These are phyloP conservation scores for Rhizopus sp. DNA, from an alignment of 371 early-diverging fungal species.

Conservation along the genomic window DNA sequence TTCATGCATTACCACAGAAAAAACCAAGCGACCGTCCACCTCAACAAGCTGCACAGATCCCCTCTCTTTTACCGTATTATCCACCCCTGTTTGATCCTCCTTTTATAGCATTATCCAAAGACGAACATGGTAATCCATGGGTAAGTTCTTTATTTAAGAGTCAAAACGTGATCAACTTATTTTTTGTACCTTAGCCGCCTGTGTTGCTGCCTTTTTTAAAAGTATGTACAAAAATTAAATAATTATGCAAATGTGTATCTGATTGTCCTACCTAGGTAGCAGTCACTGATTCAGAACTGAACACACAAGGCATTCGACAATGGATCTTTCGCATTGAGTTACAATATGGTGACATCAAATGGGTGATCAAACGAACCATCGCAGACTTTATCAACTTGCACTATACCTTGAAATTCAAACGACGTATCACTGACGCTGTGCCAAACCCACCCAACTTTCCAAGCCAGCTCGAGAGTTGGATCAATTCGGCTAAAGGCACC, in stretches of 20 bases:
- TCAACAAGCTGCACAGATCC: not conserved
- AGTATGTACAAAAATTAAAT: constrained; percentile 26
- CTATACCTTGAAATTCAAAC: constrained; percentile 56
- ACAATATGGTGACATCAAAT: constrained; percentile 79
- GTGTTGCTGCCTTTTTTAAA: constrained; percentile 43
- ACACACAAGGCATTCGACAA: constrained; percentile 42
- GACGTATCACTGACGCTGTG: constrained; percentile 29
- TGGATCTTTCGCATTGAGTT: constrained; percentile 73
- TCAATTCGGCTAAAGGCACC: constrained; percentile 38
- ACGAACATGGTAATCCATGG: constrained; percentile 40
- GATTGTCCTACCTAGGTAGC: constrained; percentile 32
- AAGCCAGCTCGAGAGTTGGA: constrained; percentile 43
- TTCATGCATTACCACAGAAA: constrained; percentile 20
- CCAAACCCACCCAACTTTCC: constrained; percentile 48
- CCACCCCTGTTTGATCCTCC: constrained; percentile 47
- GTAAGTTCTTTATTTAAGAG: constrained; percentile 19
- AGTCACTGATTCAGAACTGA: constrained; percentile 56
- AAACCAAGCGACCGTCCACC: not conserved
- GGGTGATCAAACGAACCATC: constrained; percentile 71
- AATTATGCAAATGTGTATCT: not conserved
- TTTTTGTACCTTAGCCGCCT: constrained; percentile 36
- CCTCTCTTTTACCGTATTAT: constrained; percentile 36
- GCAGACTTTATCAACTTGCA: constrained; percentile 73
- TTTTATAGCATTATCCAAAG: constrained; percentile 38
- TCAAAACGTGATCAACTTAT: not conserved